Percentiles rank a stretch among this genome's conserved stretches.
phyloP scores from a whole-genome alignment of 805 yeast genomes.

The Cyberlindnera subsufficiens region DNA sequence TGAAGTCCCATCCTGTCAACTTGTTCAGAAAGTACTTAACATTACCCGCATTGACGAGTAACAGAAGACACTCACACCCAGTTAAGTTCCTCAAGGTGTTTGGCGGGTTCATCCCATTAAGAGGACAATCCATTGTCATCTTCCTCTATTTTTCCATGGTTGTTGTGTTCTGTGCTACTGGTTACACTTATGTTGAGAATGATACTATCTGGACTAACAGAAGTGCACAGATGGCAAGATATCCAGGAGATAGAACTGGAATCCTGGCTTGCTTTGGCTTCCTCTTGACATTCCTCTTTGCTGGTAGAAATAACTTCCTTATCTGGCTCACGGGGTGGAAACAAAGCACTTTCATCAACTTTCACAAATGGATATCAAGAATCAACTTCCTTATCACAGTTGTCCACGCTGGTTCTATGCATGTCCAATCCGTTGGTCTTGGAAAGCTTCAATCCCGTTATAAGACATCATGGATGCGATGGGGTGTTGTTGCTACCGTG shows the following conservation, averaged over 20 bases:
- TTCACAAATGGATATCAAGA: constrained; percentile 63
- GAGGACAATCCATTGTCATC: constrained; percentile 25
- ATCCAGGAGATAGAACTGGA: constrained; percentile 24
- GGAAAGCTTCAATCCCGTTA: constrained; percentile 9
- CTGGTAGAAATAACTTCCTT: constrained; percentile 69
- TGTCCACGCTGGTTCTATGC: constrained; percentile 19
- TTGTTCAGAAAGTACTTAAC: constrained; percentile 13
- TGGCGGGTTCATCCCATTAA: constrained; percentile 22
- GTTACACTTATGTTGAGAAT: constrained; percentile 12
- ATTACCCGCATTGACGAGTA: constrained; percentile 9
- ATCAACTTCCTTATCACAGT: constrained; percentile 26
- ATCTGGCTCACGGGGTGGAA: constrained; percentile 60
- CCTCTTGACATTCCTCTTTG: constrained; percentile 55
- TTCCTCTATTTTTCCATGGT: constrained; percentile 27
- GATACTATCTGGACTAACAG: constrained; percentile 16
- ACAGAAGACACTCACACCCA: constrained; percentile 19
- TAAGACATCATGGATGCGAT: constrained; percentile 12
- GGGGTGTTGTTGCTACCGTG: constrained; percentile 18
- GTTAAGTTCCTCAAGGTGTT: constrained; percentile 6
- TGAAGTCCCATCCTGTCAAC: constrained; percentile 12
- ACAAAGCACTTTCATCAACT: constrained; percentile 53
- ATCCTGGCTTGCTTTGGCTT: constrained; percentile 27
- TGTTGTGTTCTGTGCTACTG: constrained; percentile 13
- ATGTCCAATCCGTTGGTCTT: constrained; percentile 14
- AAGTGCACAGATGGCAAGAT: constrained; percentile 19